Evolutionary conservation across 2,329 filamentous ascomycete genomes (phyloP).

Genomic region (Capronia americana): DNA sequence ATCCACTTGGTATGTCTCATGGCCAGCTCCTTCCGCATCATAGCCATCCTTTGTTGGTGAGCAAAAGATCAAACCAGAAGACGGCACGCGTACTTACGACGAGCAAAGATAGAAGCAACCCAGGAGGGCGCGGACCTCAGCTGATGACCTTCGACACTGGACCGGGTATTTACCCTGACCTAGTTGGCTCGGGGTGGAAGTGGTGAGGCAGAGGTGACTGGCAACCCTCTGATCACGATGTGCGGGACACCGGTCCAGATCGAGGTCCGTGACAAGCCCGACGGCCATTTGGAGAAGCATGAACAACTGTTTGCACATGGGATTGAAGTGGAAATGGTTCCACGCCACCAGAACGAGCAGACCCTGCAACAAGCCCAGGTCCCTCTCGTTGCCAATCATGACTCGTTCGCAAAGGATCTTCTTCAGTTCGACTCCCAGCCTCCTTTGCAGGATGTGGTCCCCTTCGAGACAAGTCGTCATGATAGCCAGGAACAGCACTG

Average conservation of each 20-base stretch:
- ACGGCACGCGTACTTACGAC: constrained; percentile 9
- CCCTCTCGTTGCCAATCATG: constrained; percentile 17
- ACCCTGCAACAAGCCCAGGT: constrained; percentile 19
- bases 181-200: neutral
- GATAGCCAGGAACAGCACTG: constrained; percentile 19
- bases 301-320: constrained; percentile 15
- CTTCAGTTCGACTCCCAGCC: constrained; percentile 17
- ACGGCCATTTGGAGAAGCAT: constrained; percentile 23
- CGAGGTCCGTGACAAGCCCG: constrained; percentile 24
- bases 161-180: constrained; percentile 10
- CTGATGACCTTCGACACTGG: constrained; percentile 15
- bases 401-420: constrained; percentile 12
- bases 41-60: constrained; percentile 14
- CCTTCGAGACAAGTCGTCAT: constrained; percentile 17
- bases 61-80: neutral
- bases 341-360: constrained; percentile 21
- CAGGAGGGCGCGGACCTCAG: constrained; percentile 19
- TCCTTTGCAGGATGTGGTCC: constrained; percentile 14
- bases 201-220: constrained; percentile 7
- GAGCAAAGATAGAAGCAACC: constrained; percentile 25
- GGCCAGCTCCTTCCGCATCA: constrained; percentile 22
- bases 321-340: constrained; percentile 25
- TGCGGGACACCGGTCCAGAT: constrained; percentile 23
- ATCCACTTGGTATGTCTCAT: constrained; percentile 26
- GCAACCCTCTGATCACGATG: constrained; percentile 26